Base-by-base conservation (phyloP, 2,329 filamentous ascomycete genomes). In the Penicillium sp. region DNA sequence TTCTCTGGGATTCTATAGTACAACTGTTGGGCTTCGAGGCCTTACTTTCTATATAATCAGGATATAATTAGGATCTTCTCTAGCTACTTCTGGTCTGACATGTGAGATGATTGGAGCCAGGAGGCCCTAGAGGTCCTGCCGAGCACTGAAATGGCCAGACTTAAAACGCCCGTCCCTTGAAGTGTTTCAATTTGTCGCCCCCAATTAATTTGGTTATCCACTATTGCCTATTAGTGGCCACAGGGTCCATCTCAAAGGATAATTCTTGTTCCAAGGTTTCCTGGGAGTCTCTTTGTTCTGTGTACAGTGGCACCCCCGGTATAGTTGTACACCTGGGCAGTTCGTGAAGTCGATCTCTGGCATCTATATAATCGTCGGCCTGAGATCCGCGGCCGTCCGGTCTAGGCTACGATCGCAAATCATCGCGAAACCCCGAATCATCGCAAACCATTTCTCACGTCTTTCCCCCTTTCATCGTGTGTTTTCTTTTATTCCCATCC, bases 121-220 rank as follows among this genome's bases (percentile, higher is more conserved):
- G 14, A 16, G 10, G 13, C n/a, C 36, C 14, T 39, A 8, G 16
- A 43, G 36, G 46, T 40, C 38, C 32, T 39, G 24, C 24, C 52
- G 40, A 34, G 40, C 8, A 18, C 24, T 27, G 5, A 27, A 27
- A 27, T 24, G 32, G 42, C 18, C 40, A 24, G 22, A 43, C 24
- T 27, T 40, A 50, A 50, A 49, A 49, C 43, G 45, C 43, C 52
- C 54, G 21, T 4, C 21, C 56, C 58, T 49, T 55, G 40, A 49
- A 50, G 24, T 48, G 54, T 56, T 56, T 52, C 49, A 54, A 49
- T 32, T 18, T 40, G 57, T 60, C 48, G 52, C 60, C 62, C 62
- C 62, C 61, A 57, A 52, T 59, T 62, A 58, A 63, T 58, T 58
- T 18, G 18, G 18, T 18, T 56, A 42, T 40, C 56, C 48, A 56